Evolutionary conservation across 495 filamentous ascomycete genomes (phyloP), one percentile per base, ranked within the genome.

Genomic region (Cercophora scortea): DNA sequence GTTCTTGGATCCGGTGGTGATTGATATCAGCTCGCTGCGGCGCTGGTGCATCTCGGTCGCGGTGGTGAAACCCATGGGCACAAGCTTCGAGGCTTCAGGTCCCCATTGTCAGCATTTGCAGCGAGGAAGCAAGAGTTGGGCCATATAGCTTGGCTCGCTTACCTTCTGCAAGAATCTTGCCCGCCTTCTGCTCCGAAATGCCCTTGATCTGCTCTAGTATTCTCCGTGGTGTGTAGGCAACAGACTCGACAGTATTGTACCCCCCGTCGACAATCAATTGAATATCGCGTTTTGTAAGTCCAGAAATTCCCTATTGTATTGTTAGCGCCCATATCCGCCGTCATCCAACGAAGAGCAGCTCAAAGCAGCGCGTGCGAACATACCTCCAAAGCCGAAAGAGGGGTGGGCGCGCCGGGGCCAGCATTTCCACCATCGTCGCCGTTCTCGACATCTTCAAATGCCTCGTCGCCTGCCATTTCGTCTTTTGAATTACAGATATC

Each of bases 11-110:
- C 93, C 93, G 0, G 93, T 98, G 10, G 94, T 96, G 55, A 98
- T 90, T 5, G 91, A 97, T 55, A 98, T 98, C 47, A 98, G 78
- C 65, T 97, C 93, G 65, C 88, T 95, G 65, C 93, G 83, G 52
- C 93, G 84, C 44, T 89, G 89, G 61, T 98, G 93, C 94, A 98
- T 98, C 72, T 98, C 93, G 0, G 93, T 98, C n/a, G 93, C 93
- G 0, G 93, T 98, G 7, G 93, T 98, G 64, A 98, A 98, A 9
- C 93, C 93, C 89, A 98, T 95, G 0, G 93, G 93, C 0, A 98
- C 93, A 39, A 96, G 79, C 68, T 96, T 97, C 13, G 90, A 89
- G 19, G 92, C 93, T 94, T 59, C 52, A 43, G 17, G 38, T 1
- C 38, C 33, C 6, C 9, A 59, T 12, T 52, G 47, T 61, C 59